These are phyloP conservation scores for Corinectria fuckeliana DNA, from an alignment of 2,329 filamentous ascomycete genomes.

Conservation along the genomic window DNA sequence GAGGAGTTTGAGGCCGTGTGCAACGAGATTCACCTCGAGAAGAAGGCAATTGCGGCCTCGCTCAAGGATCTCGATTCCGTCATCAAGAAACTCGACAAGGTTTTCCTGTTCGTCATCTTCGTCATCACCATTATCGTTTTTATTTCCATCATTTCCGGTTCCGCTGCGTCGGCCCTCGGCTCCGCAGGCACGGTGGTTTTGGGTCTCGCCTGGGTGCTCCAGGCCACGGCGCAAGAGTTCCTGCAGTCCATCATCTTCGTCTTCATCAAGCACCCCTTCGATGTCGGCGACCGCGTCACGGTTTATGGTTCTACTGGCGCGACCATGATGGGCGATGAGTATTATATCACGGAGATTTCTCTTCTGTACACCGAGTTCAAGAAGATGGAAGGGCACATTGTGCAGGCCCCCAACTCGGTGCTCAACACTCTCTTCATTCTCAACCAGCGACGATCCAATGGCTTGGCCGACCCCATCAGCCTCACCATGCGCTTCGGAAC, in stretches of 20 bases:
- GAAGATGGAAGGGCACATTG: conserved; percentile 96
- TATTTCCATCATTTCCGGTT: conserved; percentile 86
- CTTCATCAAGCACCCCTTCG: conserved; percentile 96
- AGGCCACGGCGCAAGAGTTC: conserved; percentile 92
- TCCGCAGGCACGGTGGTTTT: conserved; percentile 88
- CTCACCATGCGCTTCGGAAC: conserved; percentile 91
- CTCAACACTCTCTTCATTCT: conserved; percentile 94
- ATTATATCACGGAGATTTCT: conserved; percentile 94
- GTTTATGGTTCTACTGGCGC: conserved; percentile 90
- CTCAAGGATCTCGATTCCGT: conserved; percentile 95
- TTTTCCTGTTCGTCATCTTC: conserved; percentile 85
- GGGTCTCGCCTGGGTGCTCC: conserved; percentile 90
- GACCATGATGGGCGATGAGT: conserved; percentile 83
- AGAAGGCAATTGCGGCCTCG: conserved; percentile 93
- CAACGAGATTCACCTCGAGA: conserved; percentile 92
- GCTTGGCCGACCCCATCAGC: conserved; percentile 83
- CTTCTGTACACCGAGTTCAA: conserved; percentile 97
- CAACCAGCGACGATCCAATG: conserved; percentile 90
- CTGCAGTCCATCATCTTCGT: conserved; percentile 94
- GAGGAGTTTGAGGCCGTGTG: conserved; percentile 92
- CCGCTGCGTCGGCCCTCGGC: conserved; percentile 88
- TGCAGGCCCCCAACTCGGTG: conserved; percentile 93
- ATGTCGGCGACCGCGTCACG: conserved; percentile 91
- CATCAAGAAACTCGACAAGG: conserved; percentile 85
- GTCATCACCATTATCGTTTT: conserved; percentile 86